phyloP scores from a whole-genome alignment of 129 eudicot genomes.

The Flaveria ramosissima region DNA sequence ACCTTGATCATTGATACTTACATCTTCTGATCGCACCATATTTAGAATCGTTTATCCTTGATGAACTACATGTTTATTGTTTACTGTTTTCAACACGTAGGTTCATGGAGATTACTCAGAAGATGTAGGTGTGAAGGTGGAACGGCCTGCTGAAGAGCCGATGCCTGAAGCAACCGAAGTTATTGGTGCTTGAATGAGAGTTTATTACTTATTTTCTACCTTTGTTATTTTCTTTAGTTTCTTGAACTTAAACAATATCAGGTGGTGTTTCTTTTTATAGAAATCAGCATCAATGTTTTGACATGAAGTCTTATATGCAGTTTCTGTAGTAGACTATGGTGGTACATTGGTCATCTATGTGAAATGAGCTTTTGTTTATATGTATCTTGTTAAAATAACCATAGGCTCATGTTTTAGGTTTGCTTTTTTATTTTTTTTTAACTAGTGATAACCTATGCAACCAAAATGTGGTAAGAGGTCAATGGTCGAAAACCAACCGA shows the following conservation, averaged over 20 bases:
- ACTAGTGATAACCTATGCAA: too few species aligned
- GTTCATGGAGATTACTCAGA: constrained; percentile 74
- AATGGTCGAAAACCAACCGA: too few species aligned
- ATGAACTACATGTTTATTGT: not conserved
- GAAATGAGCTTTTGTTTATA: not conserved
- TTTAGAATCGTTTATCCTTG: not conserved
- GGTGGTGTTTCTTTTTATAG: constrained; percentile 20
- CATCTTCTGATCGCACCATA: not conserved
- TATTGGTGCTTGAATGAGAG: constrained; percentile 55
- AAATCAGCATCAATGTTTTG: constrained; percentile 23
- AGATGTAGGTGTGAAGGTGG: constrained; percentile 63
- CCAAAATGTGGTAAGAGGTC: too few species aligned
- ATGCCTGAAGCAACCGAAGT: constrained; percentile 58
- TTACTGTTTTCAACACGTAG: constrained; percentile 19
- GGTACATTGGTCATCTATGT: too few species aligned
- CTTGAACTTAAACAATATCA: constrained; percentile 3
- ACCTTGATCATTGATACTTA: not conserved
- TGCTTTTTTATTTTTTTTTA: too few species aligned
- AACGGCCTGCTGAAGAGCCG: constrained; percentile 60
- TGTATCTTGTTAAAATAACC: not conserved
- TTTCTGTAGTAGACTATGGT: too few species aligned
- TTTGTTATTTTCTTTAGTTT: not conserved
- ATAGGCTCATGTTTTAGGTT: too few species aligned
- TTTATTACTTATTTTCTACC: not conserved
- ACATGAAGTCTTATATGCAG: constrained; percentile 7